Base-by-base conservation (phyloP, 1,284 basidiomycete species). In the Pseudomicrostroma phylloplanum region DNA sequence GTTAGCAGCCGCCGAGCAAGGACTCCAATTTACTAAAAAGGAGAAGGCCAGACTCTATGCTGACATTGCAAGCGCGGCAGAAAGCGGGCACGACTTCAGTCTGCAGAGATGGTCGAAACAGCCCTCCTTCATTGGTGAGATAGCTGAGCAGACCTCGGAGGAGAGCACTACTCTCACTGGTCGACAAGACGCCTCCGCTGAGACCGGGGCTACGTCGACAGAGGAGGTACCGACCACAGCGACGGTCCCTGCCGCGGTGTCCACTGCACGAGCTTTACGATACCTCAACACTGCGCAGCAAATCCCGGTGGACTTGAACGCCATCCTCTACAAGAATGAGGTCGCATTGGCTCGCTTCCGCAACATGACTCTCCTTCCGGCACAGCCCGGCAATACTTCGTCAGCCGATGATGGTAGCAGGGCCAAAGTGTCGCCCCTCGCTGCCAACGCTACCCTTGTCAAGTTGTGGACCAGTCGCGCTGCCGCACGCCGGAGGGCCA, bases 51-150 rank as follows among this genome's bases (percentile, higher is more conserved):
- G 83, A 2, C 78, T 96, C n/a, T 96, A 92, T 73, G 85, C 89
- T n/a, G 88, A 94, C 77, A 84, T 96, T 21, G 92, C 92, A 0
- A 85, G 84, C 57, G 92, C 90, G 51, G 92, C 91, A 0, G 92
- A 96, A 82, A 86, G 85, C 12, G 91, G 87, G 13, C 60, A 61
- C n/a, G 72, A 66, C 66, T 73, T 70, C 69, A 81, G 81, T 64
- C 70, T 73, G 9, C 69, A 76, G 21, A 74, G 87, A 41, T 85
- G 83, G 80, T 79, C 84, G 59, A 80, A 81, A 48, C 70, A 83
- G 55, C 84, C 82, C 48, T 36, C 30, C 30, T 36, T 36, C 30
- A 36, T 36, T 9, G 30, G 30, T 9, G 30, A 36, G 3, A 4
- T 36, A 9, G 30, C 30, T 4, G 30, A 36, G 30, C 30, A 3